Base-by-base conservation (phyloP, 2,329 filamentous ascomycete genomes). In the Talaromyces sp. region DNA sequence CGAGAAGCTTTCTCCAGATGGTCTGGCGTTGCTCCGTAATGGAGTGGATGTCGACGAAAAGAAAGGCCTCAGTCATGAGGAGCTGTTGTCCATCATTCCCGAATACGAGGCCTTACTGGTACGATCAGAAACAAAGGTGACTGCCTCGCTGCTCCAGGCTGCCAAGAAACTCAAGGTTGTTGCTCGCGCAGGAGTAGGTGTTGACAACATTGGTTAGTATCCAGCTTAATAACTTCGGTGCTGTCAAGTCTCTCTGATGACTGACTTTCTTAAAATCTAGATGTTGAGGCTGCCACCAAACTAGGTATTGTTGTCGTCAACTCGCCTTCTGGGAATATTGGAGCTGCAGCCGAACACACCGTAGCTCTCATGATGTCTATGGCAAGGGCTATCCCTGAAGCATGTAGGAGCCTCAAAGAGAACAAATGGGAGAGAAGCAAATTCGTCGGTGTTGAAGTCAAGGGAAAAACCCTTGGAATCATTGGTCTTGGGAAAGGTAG, bases 51-150 rank as follows among this genome's bases (percentile, higher is more conserved):
- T 93, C 35, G 85, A 93, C 69, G 85, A 86, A 64, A 83, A 82
- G 57, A 83, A 84, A 55, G 84, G 83, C 1, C 75, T 92, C 17
- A 81, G 81, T 3, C 74, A 87, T 0, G 79, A 85, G 1, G 83
- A 91, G 64, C 80, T 93, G 21, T 74, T 87, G 48, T 65, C 77
- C n/a, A 81, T 88, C 61, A 91, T 93, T 60, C 83, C 85, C 0
- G 77, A 82, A 24, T 92, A 92, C 72, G 85, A 92, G 54, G 90
- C 88, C 21, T 81, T 93, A 56, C 89, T 93, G 62, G 86, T 93
- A 46, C 86, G 90, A 2, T 92, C 89, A 41, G 90, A 92, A 75
- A 93, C 90, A 1, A 89, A 92, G 69, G 89, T 93, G 62, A 92
- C 88, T 0, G 82, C 87, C 0, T 77, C 82, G 2, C 80, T 93